Conservation (phyloP, 805 yeast species). For the Wickerhamomyces canadensis region DNA sequence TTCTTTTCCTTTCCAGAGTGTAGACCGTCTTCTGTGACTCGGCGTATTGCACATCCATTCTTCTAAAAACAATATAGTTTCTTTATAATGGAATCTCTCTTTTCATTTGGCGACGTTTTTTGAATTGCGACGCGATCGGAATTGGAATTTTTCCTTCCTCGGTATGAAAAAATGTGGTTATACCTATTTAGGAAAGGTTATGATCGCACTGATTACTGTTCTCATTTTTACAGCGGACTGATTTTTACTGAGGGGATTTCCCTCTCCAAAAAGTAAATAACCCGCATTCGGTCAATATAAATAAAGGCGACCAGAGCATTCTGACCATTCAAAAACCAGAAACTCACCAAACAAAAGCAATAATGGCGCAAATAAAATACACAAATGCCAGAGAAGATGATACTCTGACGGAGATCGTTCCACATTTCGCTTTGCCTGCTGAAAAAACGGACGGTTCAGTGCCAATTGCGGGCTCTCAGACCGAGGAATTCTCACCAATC, state of each 20-base stretch:
- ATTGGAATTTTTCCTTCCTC: neutral
- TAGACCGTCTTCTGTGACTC: constrained; percentile 19
- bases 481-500: constrained; percentile 44
- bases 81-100: too few species aligned
- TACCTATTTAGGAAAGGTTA: too few species aligned
- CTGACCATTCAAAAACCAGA: neutral
- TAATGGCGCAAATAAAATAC: constrained; percentile 8
- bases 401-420: constrained; percentile 11
- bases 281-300: too few species aligned
- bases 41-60: constrained; percentile 1
- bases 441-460: constrained; percentile 16
- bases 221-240: too few species aligned
- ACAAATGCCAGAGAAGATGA: constrained; percentile 1
- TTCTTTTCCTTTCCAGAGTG: constrained; percentile 10
- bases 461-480: constrained; percentile 19
- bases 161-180: too few species aligned
- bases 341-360: neutral
- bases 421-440: constrained; percentile 14
- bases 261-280: too few species aligned
- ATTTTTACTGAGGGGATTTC: too few species aligned
- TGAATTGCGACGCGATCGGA: neutral
- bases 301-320: too few species aligned
- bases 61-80: too few species aligned
- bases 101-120: too few species aligned
- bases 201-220: too few species aligned